Base-by-base conservation (phyloP, 805 yeast genomes). In the Dipodascus albidus region DNA sequence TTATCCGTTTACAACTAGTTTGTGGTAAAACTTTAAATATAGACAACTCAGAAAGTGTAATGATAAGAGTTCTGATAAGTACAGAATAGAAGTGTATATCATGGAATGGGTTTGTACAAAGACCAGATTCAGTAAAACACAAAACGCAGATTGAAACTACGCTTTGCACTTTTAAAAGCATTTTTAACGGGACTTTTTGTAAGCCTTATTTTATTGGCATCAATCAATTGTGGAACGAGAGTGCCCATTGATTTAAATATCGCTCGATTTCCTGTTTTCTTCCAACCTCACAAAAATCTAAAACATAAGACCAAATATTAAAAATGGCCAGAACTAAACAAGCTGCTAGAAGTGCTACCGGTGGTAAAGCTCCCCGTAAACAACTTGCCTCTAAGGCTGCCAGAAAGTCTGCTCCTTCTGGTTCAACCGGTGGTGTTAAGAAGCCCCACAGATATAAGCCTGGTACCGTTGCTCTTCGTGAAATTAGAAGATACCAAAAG, bases 401-500 rank as follows among this genome's bases (percentile, higher is more conserved):
- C 63, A 81, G 93, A 77, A 85, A 85, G 74, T 83, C 91, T 49
- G 91, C 90, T 56, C 89, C 90, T 73, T 74, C 85, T 55, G 74
- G 69, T 54, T 83, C 88, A 73, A 76, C 85, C 56, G 91, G 91
- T 68, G 93, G 91, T 78, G 91, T 85, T 69, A 85, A 85, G 84
- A 85, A 85, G 77, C 89, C 90, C 61, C 93, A 84, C 81, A 83
- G 95, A 82, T 86, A 85, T 77, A 86, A 85, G 87, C 95, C 95
- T 70, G 95, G 95, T 83, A 85, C 91, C 68, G 91, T 85, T 69
- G 95, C 95, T 66, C 83, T 85, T 70, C 83, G 91, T 81, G 93
- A 85, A 76, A 85, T 85, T 70, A 83, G 93, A 80, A 83, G 90
- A 77, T 85, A 85, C 81, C 95, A 85, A 77, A 86, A 86, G 76